Conservation (phyloP, 2,329 filamentous ascomycete species). For the Elsinoe perseae region DNA sequence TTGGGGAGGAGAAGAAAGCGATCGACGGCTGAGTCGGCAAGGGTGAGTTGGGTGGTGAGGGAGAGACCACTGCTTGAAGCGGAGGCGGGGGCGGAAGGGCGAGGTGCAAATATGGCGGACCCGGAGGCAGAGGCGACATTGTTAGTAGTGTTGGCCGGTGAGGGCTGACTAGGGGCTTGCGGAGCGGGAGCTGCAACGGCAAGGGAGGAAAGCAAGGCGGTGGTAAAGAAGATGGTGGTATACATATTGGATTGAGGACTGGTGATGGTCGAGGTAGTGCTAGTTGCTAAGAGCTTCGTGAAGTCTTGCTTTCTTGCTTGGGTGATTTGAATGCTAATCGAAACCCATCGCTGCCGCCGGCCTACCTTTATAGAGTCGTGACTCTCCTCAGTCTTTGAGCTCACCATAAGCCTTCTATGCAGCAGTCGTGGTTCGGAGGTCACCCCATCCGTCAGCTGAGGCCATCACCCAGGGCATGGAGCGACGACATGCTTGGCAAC, state of each 20-base stretch:
- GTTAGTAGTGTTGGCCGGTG: slow-evolving; percentile 17
- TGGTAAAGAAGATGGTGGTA: slow-evolving; percentile 27
- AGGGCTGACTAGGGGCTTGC: slow-evolving; percentile 13
- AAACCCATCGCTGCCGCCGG: not conserved
- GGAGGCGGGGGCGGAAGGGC: slow-evolving; percentile 16
- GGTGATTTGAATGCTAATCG: not conserved
- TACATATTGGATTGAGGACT: slow-evolving; percentile 27
- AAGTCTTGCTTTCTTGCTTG: not conserved
- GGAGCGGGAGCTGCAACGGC: slow-evolving; percentile 29
- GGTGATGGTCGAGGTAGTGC: slow-evolving; percentile 20
- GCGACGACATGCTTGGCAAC: not conserved
- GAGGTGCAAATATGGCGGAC: slow-evolving; percentile 18
- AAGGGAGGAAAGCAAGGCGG: slow-evolving; percentile 29
- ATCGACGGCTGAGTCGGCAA: slow-evolving; percentile 32
- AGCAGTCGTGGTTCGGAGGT: not conserved
- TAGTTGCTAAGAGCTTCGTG: not conserved
- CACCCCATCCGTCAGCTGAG: not conserved
- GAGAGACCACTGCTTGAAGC: slow-evolving; percentile 19
- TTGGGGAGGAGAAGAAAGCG: slow-evolving; percentile 33
- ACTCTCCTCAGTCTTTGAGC: not conserved
- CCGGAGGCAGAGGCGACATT: slow-evolving; percentile 16
- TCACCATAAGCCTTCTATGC: not conserved
- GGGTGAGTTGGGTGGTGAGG: slow-evolving; percentile 21
- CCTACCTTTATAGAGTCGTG: not conserved
- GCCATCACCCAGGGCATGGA: not conserved